These are phyloP conservation scores for Artemisia tridentata DNA, from an alignment of 129 eudicot genomes.

Conservation along the genomic window DNA sequence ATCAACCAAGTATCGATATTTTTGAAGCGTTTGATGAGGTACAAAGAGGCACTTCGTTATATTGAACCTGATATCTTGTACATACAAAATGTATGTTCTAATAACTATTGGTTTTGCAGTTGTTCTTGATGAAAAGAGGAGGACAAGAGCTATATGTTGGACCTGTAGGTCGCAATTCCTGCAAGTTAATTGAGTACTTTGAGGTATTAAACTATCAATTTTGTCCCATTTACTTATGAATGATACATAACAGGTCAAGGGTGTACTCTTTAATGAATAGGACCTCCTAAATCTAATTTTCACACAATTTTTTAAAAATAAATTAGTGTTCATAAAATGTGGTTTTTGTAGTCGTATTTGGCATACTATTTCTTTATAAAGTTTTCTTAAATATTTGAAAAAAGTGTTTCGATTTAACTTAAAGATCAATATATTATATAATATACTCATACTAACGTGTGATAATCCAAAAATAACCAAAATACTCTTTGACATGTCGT, in stretches of 20 bases:
- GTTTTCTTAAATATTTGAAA: background rate
- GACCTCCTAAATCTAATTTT: too few relatives aligned
- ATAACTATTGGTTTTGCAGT: conserved; percentile 38
- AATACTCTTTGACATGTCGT: too few relatives aligned
- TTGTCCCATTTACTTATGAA: background rate
- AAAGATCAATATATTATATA: too few relatives aligned
- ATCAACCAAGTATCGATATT: conserved; percentile 29
- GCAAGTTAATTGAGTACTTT: conserved; percentile 62
- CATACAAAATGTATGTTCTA: conserved; percentile 1
- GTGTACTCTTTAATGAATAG: too few relatives aligned
- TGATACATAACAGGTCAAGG: too few relatives aligned
- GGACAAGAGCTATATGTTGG: conserved; percentile 82
- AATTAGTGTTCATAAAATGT: too few relatives aligned
- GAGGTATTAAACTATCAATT: conserved; percentile 35
- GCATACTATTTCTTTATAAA: too few relatives aligned
- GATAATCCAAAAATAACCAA: too few relatives aligned
- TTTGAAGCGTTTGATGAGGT: conserved; percentile 71
- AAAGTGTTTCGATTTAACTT: background rate
- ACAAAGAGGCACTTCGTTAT: background rate
- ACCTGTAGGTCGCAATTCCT: conserved; percentile 75
- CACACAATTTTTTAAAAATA: too few relatives aligned
- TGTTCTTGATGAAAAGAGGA: conserved; percentile 81
- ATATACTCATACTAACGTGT: too few relatives aligned
- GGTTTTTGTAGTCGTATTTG: too few relatives aligned
- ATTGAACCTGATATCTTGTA: background rate